phyloP scores from a whole-genome alignment of 306 rosid species.

The Gastrolobium villosum region DNA sequence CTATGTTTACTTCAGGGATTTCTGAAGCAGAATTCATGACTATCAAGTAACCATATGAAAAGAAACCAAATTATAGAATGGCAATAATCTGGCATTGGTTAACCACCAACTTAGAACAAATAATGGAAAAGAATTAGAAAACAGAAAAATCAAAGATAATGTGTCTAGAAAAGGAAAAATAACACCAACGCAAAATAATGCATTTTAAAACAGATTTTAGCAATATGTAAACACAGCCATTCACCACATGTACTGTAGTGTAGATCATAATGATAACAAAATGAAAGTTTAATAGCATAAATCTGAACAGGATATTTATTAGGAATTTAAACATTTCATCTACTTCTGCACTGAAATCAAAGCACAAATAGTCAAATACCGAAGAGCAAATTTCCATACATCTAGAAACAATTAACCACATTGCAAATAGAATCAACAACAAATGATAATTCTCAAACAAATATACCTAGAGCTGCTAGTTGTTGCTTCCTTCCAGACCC shows the following conservation, averaged over 20 bases:
- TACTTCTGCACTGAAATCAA: slow-evolving; percentile 11
- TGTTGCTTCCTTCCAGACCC: slow-evolving; percentile 96
- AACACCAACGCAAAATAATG: neutral
- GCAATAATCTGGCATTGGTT: slow-evolving; percentile 17
- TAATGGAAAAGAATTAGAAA: neutral
- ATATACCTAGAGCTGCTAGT: slow-evolving; percentile 79
- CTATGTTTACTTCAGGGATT: neutral
- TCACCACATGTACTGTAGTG: slow-evolving; percentile 1
- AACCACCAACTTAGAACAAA: slow-evolving; percentile 26
- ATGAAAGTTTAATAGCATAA: slow-evolving; percentile 22
- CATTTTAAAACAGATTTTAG: neutral
- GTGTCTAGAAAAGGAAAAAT: slow-evolving; percentile 13
- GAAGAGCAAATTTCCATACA: slow-evolving; percentile 5
- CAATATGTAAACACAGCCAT: slow-evolving; percentile 17
- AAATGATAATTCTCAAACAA: slow-evolving; percentile 23
- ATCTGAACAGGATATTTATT: neutral
- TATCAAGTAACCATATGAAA: slow-evolving; percentile 13
- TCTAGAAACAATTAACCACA: neutral
- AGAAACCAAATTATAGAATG: slow-evolving; percentile 10
- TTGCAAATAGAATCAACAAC: slow-evolving; percentile 30
- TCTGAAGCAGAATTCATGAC: slow-evolving; percentile 28
- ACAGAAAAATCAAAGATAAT: neutral
- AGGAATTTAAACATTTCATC: slow-evolving; percentile 2
- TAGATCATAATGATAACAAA: slow-evolving; percentile 13
- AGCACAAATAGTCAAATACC: slow-evolving; percentile 2